phyloP scores from a whole-genome alignment of 805 yeast genomes.

The Cyberlindnera suaveolens region DNA sequence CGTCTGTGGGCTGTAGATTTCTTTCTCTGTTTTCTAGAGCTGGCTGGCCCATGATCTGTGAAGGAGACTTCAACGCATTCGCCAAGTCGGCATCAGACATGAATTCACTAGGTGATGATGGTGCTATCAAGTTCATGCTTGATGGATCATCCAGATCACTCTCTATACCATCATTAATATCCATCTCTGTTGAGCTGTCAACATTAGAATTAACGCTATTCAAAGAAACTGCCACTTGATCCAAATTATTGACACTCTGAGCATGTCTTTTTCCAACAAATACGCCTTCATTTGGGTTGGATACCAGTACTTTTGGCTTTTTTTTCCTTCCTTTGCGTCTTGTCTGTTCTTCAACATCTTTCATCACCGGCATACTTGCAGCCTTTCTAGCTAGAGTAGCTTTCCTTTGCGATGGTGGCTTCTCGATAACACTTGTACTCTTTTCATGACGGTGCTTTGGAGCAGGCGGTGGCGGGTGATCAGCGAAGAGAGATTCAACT shows the following conservation, averaged over 20 bases:
- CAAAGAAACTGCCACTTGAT: background rate
- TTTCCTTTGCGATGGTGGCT: constrained; percentile 11
- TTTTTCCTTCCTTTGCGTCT: constrained; percentile 25
- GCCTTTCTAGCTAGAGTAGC: constrained; percentile 18
- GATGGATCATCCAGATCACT: constrained; percentile 19
- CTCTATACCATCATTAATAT: constrained; percentile 19
- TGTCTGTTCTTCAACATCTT: background rate
- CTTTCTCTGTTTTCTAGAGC: constrained; percentile 22
- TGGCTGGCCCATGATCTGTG: constrained; percentile 11
- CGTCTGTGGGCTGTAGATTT: constrained; percentile 14
- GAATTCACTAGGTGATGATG: constrained; percentile 49
- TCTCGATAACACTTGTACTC: constrained; percentile 10
- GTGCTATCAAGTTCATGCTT: constrained; percentile 10
- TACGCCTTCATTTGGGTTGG: constrained; percentile 22
- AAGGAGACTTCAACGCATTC: constrained; percentile 32
- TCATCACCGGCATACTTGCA: constrained; percentile 19
- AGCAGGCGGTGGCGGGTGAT: constrained; percentile 49
- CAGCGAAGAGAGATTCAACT: constrained; percentile 45
- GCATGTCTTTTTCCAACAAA: constrained; percentile 16
- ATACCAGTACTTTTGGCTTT: constrained; percentile 5
- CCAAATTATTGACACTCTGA: background rate
- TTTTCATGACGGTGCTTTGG: constrained; percentile 62
- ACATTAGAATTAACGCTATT: background rate
- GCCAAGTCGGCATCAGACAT: constrained; percentile 48
- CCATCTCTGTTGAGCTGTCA: constrained; percentile 15